Base-by-base conservation (phyloP, 306 rosid genomes). In the Sphenostylis stenocarpa region DNA sequence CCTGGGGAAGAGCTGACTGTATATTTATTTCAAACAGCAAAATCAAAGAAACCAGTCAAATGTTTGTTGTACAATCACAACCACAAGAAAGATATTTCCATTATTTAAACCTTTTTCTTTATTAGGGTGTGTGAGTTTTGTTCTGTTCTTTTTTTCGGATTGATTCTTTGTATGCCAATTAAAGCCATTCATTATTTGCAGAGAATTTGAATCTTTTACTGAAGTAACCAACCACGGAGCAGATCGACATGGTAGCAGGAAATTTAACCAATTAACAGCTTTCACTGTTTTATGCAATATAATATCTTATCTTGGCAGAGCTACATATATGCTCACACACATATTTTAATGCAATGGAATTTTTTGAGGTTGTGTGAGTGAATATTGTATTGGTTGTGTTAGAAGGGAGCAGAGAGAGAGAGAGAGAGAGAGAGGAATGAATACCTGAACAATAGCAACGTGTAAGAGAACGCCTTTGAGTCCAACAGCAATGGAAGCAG, bases 1-100 rank as follows among this genome's bases (percentile, higher is more conserved):
- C 98, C 87, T 94, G 98, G 19, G 98, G 98, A 61, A 94, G 94
- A 82, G 98, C 97, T 75, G 98, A 96, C 96, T 93, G 97, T 76
- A 52, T n/a, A 55, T 77, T 75, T 45, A 71, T 76, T 63, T 76
- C 82, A 60, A 63, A 70, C 55, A 75, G 51, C 49, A 73, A 75
- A 70, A 52, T 63, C 3, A 51, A 75, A 72, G 52, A 77, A 80
- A 77, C 75, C 56, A 68, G 73, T 77, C 77, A 77, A 21, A 80
- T 80, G 79, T 85, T 72, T 77, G 72, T 77, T 57, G 52, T 79
- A 63, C 38, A 64, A 60, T 71, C 45, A 47, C 72, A 66, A 38
- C 26, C 33, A n/a, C 64, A 73, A 80, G 66, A 38, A 24, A 73
- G 26, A 71, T 77, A 28, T 3, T 21, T 48, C n/a, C 21, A n/a